Conservation (phyloP, 176 grass and related monocot genomes). For the Hsuehochloa calcarea region DNA sequence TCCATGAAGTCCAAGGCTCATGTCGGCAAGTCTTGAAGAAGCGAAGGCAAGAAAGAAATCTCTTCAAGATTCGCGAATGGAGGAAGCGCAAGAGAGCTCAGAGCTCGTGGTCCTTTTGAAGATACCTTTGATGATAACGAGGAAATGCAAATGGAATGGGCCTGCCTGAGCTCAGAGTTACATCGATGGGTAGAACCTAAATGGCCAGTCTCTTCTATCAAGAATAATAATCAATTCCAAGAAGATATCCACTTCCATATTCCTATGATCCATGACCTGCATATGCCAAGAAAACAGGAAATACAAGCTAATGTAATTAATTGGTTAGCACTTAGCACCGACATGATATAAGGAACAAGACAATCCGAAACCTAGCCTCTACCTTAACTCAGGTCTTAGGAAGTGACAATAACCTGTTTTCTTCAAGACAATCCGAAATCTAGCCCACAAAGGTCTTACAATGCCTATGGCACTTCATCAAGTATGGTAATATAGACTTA, state of each 20-base stretch:
- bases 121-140: no score
- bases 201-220: neutral
- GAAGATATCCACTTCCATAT: neutral
- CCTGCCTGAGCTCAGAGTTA: no score
- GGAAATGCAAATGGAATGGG: no score
- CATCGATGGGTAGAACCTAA: neutral
- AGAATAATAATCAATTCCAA: neutral
- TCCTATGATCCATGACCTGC: neutral
- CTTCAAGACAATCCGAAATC: neutral
- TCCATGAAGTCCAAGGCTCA: no score
- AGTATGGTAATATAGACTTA: no score
- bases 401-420: neutral
- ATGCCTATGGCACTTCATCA: no score
- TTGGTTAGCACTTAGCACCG: neutral
- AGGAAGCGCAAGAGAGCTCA: no score
- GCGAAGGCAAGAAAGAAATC: no score
- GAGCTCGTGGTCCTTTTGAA: no score
- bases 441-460: neutral
- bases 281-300: constrained; percentile 21
- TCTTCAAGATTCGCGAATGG: no score
- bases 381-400: neutral
- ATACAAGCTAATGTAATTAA: neutral
- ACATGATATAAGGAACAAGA: neutral
- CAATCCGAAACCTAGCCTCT: neutral
- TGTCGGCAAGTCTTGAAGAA: no score